These are phyloP conservation scores for Zelopaecilomyces penicillatus DNA, from an alignment of 2,329 filamentous ascomycete species.

Conservation along the genomic window DNA sequence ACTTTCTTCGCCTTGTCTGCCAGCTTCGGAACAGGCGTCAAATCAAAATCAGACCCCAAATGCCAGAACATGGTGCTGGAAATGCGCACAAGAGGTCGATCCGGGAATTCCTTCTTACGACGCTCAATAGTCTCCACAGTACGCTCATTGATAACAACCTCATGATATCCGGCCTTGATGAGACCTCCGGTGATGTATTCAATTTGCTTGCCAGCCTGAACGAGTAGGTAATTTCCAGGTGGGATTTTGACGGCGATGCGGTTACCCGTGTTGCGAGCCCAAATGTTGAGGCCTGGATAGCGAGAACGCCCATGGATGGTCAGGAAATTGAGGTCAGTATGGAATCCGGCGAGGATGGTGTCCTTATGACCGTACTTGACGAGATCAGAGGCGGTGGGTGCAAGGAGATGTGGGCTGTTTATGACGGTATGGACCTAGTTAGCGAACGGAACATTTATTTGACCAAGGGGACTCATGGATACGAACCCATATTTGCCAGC, in stretches of 20 bases:
- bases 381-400: slow-evolving; percentile 52
- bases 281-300: slow-evolving; percentile 54
- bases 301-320: slow-evolving; percentile 57
- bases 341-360: slow-evolving; percentile 55
- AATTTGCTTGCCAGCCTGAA: slow-evolving; percentile 55
- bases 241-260: slow-evolving; percentile 53
- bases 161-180: slow-evolving; percentile 54
- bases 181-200: slow-evolving; percentile 54
- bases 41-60: slow-evolving; percentile 46
- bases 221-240: slow-evolving; percentile 47
- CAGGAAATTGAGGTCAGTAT: slow-evolving; percentile 57
- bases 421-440: not conserved
- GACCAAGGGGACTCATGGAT: not conserved
- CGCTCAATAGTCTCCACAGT: slow-evolving; percentile 40
- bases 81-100: slow-evolving; percentile 47
- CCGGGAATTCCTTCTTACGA: slow-evolving; percentile 33
- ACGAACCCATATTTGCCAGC: slow-evolving; percentile 47
- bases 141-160: slow-evolving; percentile 49
- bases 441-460: not conserved
- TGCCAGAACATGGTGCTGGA: slow-evolving; percentile 56
- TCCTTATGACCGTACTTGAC: slow-evolving; percentile 42
- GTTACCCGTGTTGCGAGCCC: slow-evolving; percentile 54
- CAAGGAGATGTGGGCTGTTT: slow-evolving; percentile 49
- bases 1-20: slow-evolving; percentile 36
- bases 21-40: slow-evolving; percentile 42